Evolutionary conservation across 1,284 basidiomycete genomes (phyloP).

Genomic region (Heterobasidion irregulare): DNA sequence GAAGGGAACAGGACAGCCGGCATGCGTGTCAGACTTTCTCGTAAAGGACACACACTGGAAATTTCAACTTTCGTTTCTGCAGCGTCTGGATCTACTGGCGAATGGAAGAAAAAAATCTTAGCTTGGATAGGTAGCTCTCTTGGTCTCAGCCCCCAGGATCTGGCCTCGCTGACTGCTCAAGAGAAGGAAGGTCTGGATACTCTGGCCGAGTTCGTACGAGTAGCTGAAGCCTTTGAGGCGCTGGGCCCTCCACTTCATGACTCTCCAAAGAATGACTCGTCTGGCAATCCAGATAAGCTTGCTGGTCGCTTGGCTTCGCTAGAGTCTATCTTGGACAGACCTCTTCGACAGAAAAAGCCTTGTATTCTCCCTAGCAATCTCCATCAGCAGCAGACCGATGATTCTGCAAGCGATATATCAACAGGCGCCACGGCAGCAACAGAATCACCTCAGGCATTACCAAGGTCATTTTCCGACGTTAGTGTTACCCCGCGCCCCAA

Average conservation of each 20-base stretch:
- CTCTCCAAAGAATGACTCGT: not conserved
- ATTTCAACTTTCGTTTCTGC: conserved; percentile 23
- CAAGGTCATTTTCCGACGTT: conserved; percentile 2
- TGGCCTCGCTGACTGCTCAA: conserved; percentile 20
- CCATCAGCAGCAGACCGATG: not conserved
- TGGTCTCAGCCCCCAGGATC: conserved; percentile 20
- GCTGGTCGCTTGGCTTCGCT: not conserved
- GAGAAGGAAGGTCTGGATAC: conserved; percentile 22
- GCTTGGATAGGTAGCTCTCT: conserved; percentile 16
- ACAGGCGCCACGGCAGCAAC: not conserved
- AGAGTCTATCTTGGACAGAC: not conserved
- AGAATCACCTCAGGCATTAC: not conserved
- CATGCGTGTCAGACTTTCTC: conserved; percentile 36
- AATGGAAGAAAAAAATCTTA: conserved; percentile 36
- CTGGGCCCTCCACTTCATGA: not conserved
- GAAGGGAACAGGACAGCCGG: conserved; percentile 9
- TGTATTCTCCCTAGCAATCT: not conserved
- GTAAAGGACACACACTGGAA: conserved; percentile 30
- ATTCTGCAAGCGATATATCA: not conserved
- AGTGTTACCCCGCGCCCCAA: conserved; percentile 11
- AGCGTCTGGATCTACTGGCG: conserved; percentile 14
- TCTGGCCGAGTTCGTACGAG: conserved; percentile 25
- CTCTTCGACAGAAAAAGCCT: not conserved
- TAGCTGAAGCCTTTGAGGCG: conserved; percentile 27
- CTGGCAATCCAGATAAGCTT: not conserved